These are phyloP conservation scores for Xylaria sp. DNA, from an alignment of 2,329 filamentous ascomycete genomes.

Conservation along the genomic window DNA sequence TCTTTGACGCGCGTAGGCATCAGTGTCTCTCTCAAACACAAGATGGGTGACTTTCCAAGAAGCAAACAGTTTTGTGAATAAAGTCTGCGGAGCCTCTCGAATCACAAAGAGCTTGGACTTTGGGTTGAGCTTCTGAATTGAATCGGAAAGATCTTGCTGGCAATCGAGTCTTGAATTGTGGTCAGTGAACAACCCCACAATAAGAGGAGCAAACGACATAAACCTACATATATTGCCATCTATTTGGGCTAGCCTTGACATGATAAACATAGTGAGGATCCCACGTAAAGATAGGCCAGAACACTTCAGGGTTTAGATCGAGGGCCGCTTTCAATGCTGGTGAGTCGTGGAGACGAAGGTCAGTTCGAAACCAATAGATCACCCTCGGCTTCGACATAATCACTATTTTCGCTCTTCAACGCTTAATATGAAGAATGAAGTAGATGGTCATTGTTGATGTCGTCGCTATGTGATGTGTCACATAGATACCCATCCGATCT, in stretches of 20 bases:
- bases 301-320: conserved; percentile 72
- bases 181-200: conserved; percentile 22
- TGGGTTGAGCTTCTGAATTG: conserved; percentile 72
- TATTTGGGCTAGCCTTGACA: conserved; percentile 75
- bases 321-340: conserved; percentile 78
- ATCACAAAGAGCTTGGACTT: conserved; percentile 78
- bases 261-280: conserved; percentile 83
- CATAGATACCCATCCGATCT: neutral
- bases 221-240: conserved; percentile 76
- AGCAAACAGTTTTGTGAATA: conserved; percentile 78
- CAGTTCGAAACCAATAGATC: conserved; percentile 83
- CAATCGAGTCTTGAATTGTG: conserved; percentile 69
- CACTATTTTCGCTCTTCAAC: neutral
- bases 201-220: neutral
- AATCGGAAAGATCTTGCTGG: conserved; percentile 74
- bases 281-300: conserved; percentile 85
- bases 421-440: neutral
- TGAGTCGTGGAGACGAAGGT: conserved; percentile 81
- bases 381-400: conserved; percentile 61
- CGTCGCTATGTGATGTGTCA: neutral
- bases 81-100: conserved; percentile 76
- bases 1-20: conserved; percentile 74
- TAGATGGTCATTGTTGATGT: neutral
- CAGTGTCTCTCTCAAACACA: conserved; percentile 83
- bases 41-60: conserved; percentile 80